phyloP scores from a whole-genome alignment of 192 early-diverging fungal genomes.

The Funneliformis mosseae region DNA sequence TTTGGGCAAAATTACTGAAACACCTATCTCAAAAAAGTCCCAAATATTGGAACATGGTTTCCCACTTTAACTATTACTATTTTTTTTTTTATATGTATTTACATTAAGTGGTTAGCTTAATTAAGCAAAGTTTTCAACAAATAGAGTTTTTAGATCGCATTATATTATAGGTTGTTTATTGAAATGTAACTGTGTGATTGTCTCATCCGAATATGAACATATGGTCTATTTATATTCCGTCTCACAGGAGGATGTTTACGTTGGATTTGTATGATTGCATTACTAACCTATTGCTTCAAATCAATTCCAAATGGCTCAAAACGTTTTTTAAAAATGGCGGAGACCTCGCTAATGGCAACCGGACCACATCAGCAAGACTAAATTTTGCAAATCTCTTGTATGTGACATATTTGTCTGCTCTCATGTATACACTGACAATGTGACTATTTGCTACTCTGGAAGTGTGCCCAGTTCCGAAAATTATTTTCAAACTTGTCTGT shows the following conservation, averaged over 20 bases:
- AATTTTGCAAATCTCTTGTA: not conserved
- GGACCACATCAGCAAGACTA: slow-evolving; percentile 17
- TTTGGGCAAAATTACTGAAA: slow-evolving; percentile 29
- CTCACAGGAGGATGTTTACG: slow-evolving; percentile 21
- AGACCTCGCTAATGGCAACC: slow-evolving; percentile 17
- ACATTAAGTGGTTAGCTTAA: too few relatives aligned
- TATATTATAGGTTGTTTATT: too few relatives aligned
- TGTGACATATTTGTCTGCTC: not conserved
- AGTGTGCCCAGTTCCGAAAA: not conserved
- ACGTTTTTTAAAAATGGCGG: not conserved
- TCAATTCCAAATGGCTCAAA: slow-evolving; percentile 9
- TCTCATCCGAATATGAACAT: slow-evolving; percentile 13
- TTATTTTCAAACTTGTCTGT: too few relatives aligned
- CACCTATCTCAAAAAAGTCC: not conserved
- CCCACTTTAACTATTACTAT: too few relatives aligned
- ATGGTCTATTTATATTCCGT: not conserved
- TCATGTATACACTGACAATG: not conserved
- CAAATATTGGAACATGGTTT: not conserved
- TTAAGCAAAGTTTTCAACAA: too few relatives aligned
- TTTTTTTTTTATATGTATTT: too few relatives aligned
- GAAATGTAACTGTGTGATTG: slow-evolving; percentile 28
- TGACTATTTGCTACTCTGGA: slow-evolving; percentile 6
- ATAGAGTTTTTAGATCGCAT: too few relatives aligned
- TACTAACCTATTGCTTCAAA: not conserved
- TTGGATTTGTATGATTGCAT: not conserved